Percentiles rank a stretch among this genome's conserved stretches.
Conservation (phyloP, 306 rosid species). For the Oemleria cerasiformis region DNA sequence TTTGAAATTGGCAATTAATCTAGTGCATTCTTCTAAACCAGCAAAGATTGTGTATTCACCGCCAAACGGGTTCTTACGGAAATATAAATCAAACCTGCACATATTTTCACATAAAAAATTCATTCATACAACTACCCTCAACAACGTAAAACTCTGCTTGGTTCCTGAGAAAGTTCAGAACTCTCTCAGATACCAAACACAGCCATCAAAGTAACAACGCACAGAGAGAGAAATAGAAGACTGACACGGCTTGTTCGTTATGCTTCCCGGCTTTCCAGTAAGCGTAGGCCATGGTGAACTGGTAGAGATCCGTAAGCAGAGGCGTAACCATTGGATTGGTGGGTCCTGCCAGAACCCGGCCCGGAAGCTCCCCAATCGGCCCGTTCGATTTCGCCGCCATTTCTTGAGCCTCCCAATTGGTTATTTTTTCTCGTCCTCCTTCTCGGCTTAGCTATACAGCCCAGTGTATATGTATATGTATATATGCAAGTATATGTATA, state of each 20-base stretch:
- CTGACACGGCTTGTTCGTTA: conserved; percentile 92
- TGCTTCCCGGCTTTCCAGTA: conserved; percentile 99
- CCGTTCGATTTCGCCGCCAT: conserved; percentile 67
- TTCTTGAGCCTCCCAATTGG: background rate
- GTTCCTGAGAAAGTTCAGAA: background rate
- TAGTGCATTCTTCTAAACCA: conserved; percentile 93
- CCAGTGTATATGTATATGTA: background rate
- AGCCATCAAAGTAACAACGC: background rate
- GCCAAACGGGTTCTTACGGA: conserved; percentile 95
- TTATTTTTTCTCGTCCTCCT: background rate
- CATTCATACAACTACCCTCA: background rate
- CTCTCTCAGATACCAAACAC: conserved; percentile 26
- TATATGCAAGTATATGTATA: background rate
- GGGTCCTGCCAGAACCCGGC: conserved; percentile 51
- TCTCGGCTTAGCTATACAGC: background rate
- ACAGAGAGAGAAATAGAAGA: conserved; percentile 5
- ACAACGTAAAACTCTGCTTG: background rate
- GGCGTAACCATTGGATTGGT: conserved; percentile 98
- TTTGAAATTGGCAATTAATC: conserved; percentile 85
- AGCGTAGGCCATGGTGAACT: conserved; percentile 98
- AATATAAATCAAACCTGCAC: conserved; percentile 91
- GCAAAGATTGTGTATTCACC: conserved; percentile 96
- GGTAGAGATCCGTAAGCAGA: conserved; percentile 94
- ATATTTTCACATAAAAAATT: background rate
- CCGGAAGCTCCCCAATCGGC: conserved; percentile 29